Conservation (phyloP, 345 rosid genomes). For the Citrus mangshanensis region DNA sequence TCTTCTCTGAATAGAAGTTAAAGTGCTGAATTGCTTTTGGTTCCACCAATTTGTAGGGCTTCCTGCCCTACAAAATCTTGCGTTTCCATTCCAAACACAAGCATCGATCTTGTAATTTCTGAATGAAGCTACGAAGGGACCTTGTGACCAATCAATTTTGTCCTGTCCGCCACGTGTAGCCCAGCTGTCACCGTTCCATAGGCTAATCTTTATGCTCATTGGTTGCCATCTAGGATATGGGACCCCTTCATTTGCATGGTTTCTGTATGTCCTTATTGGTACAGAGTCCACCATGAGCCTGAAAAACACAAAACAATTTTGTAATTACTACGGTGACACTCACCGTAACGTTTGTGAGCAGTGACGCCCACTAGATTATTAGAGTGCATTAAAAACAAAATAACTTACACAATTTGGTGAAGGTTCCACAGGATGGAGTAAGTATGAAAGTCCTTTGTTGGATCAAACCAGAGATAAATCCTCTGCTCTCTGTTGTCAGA, state of each 20-base stretch:
- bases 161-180: conserved; percentile 79
- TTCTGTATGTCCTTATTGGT: conserved; percentile 72
- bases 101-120: conserved; percentile 62
- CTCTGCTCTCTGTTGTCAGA: conserved; percentile 72
- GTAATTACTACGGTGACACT: no score
- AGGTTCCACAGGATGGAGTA: conserved; percentile 82
- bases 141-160: conserved; percentile 73
- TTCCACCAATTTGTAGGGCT: conserved; percentile 77
- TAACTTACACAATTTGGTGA: conserved; percentile 76
- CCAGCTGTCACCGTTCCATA: conserved; percentile 93
- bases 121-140: conserved; percentile 72
- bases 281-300: conserved; percentile 77
- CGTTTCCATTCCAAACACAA: conserved; percentile 65
- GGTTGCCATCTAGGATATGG: conserved; percentile 76
- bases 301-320: neutral
- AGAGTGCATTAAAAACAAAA: neutral
- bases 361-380: neutral
- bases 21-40: conserved; percentile 33
- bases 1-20: conserved; percentile 54
- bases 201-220: conserved; percentile 57
- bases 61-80: conserved; percentile 54
- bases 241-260: conserved; percentile 70
- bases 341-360: no score
- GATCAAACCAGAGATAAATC: conserved; percentile 88
- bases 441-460: conserved; percentile 67